These are phyloP conservation scores for Petunia secreta DNA, from an alignment of 257 asterid genomes.

Conservation along the genomic window DNA sequence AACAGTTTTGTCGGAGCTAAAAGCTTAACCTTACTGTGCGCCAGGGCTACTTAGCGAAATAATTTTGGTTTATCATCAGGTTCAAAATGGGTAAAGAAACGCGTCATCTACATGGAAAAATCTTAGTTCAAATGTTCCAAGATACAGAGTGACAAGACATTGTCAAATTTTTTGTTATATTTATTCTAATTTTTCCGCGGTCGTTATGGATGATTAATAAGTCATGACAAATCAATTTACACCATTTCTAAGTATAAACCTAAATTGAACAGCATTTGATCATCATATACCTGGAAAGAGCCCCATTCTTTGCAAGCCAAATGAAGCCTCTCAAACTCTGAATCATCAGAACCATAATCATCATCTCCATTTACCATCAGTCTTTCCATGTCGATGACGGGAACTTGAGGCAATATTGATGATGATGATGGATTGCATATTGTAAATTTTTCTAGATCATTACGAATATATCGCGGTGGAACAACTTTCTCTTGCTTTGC, in stretches of 20 bases:
- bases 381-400: conserved; percentile 10
- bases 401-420: conserved; percentile 18
- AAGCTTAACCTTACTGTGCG: too few species aligned
- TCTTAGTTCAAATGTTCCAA: too few species aligned
- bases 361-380: not conserved
- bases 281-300: conserved; percentile 13
- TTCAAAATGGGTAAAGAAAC: too few species aligned
- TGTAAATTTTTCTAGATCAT: not conserved
- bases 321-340: conserved; percentile 18
- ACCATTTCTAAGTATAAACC: not conserved
- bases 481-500: not conserved
- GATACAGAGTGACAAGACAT: too few species aligned
- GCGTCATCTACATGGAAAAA: too few species aligned
- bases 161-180: too few species aligned
- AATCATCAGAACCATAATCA: too few species aligned
- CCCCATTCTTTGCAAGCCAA: conserved; percentile 21
- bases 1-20: too few species aligned
- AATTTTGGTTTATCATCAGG: too few species aligned
- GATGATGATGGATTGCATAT: not conserved
- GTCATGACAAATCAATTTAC: not conserved
- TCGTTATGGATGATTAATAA: too few species aligned
- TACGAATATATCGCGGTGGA: not conserved
- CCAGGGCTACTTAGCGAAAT: too few species aligned
- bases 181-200: too few species aligned
- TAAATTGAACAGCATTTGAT: not conserved